Evolutionary conservation across 352 stramenopile genomes (phyloP), one percentile per base, ranked within the genome.

Genomic region (Phytopythium litorale): DNA sequence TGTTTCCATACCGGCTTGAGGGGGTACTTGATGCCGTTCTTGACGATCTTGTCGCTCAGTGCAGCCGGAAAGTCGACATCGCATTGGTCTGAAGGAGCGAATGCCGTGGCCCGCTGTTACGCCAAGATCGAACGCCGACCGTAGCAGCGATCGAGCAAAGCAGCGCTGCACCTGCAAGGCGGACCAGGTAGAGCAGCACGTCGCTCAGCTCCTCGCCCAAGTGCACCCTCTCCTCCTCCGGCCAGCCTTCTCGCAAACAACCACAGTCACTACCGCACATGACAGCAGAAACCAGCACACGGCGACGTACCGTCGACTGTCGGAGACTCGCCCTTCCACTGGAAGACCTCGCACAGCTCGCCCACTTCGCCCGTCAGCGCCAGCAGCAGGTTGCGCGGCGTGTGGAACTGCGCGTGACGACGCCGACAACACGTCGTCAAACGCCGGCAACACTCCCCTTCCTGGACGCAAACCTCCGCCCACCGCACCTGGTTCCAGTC

Each of bases 201-300:
- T 98, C 95, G 15, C 92, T 95, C 16, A 98, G 76, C 73, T 98
- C 94, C 70, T 98, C 90, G 13, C 85, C 88, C 3, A 98, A 61
- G 55, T 97, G 91, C 42, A 89, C 82, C 4, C 84, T 61, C 63
- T 97, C 78, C 19, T 92, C 78, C 12, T 68, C 28, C 2, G 65
- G 72, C 78, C 70, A 91, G 25, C 77, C 81, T 81, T 61, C 11
- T 16, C 37, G 18, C 21, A 23, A 43, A 23, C 8, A 30, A 8
- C 12, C 50, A 21, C 1, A 15, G 32, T 28, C 51, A 40, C 45
- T 57, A 1, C 23, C 8, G 4, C 33, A 3, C 52, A 8, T n/a
- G 2, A 25, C 42, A n/a, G n/a, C 4, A n/a, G 8, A 21, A n/a
- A 11, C 33, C 18, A 33, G 9, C 32, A 32, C 3, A 5, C 7